These are phyloP conservation scores for Linaria vulgaris DNA, from an alignment of 257 asterid species.

Conservation along the genomic window DNA sequence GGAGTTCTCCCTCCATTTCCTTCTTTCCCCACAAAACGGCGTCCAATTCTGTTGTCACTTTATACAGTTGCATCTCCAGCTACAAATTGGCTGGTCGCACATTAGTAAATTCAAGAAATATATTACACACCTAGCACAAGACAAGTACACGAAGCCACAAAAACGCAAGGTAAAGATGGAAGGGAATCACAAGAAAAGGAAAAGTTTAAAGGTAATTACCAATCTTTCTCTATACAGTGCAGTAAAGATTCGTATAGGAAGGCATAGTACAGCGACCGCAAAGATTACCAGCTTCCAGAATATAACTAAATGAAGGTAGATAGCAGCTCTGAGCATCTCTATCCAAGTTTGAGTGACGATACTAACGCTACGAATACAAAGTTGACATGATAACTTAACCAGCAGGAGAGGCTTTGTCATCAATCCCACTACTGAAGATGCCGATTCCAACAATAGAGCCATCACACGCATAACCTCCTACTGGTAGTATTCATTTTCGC, in stretches of 20 bases:
- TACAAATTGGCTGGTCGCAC: constrained; percentile 34
- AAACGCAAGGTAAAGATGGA: not conserved
- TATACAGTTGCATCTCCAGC: constrained; percentile 54
- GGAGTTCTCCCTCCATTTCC: constrained; percentile 43
- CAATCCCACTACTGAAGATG: constrained; percentile 28
- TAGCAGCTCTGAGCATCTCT: constrained; percentile 48
- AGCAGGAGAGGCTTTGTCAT: constrained; percentile 46
- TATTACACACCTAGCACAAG: not conserved
- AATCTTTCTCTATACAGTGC: constrained; percentile 52
- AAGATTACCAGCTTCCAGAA: constrained; percentile 42
- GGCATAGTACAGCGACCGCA: constrained; percentile 41
- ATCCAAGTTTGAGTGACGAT: constrained; percentile 44
- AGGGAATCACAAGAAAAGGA: not conserved
- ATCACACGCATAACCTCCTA: not conserved
- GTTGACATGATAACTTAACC: constrained; percentile 38
- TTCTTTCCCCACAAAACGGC: constrained; percentile 42
- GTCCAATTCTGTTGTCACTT: constrained; percentile 49
- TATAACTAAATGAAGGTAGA: constrained; percentile 40
- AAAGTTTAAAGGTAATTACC: constrained; percentile 35
- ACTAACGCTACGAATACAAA: constrained; percentile 36
- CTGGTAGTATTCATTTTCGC: constrained; percentile 13
- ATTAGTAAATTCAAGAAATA: constrained; percentile 21
- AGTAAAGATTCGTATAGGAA: constrained; percentile 49
- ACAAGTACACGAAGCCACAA: not conserved
- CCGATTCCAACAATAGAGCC: constrained; percentile 37